These are phyloP conservation scores for Thelonectria discophora DNA, from an alignment of 2,329 filamentous ascomycete genomes.

Conservation along the genomic window DNA sequence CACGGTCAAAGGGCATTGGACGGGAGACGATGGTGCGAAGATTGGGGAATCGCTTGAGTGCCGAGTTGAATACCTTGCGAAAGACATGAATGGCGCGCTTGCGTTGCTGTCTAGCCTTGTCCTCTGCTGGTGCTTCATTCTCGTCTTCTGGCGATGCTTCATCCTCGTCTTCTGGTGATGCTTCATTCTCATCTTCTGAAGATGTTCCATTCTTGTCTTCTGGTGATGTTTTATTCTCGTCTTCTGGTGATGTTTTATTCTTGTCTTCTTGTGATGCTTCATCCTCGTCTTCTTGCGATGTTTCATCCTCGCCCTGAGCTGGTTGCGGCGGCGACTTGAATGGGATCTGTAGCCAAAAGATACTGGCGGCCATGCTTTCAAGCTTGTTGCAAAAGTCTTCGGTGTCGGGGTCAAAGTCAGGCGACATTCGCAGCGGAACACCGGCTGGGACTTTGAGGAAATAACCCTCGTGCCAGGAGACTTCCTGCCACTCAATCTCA, in stretches of 20 bases:
- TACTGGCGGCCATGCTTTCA: not conserved
- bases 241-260: no score
- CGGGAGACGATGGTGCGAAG: slow-evolving; percentile 1
- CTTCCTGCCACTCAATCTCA: slow-evolving; percentile 11
- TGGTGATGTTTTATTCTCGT: not conserved
- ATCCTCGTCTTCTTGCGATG: no score
- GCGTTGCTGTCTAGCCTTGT: no score
- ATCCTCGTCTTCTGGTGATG: no score
- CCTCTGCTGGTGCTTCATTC: no score
- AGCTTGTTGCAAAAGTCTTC: not conserved
- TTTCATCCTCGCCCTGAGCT: not conserved
- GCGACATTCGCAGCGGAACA: not conserved
- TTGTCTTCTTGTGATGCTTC: no score
- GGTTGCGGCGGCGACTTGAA: not conserved
- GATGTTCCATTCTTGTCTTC: no score
- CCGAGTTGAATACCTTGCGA: not conserved
- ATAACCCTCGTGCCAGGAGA: slow-evolving; percentile 2
- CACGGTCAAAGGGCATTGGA: not conserved
- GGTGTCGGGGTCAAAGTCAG: not conserved
- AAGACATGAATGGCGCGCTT: not conserved
- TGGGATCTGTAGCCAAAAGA: slow-evolving; percentile 1
- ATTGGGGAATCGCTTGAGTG: not conserved
- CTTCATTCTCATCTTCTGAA: not conserved
- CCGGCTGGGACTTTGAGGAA: not conserved
- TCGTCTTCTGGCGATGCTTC: not conserved